These are phyloP conservation scores for Lactarius sanguifluus DNA, from an alignment of 768 basidiomycete genomes.

Conservation along the genomic window DNA sequence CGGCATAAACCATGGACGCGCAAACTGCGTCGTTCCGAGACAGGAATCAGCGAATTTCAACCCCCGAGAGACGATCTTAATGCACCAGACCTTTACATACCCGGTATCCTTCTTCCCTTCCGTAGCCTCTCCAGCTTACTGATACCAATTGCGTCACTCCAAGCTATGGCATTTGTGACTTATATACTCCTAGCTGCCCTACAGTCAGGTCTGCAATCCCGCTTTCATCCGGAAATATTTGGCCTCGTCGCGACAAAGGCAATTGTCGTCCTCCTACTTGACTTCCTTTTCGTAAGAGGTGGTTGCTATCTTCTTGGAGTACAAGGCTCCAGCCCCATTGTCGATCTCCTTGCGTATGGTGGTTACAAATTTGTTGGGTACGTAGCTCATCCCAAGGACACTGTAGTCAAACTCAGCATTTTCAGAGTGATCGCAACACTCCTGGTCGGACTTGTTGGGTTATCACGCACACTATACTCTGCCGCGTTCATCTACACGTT, in stretches of 20 bases:
- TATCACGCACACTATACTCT: slow-evolving; percentile 62
- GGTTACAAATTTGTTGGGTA: slow-evolving; percentile 99
- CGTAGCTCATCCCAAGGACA: slow-evolving; percentile 32
- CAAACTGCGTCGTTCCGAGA: slow-evolving; percentile 61
- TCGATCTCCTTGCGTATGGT: slow-evolving; percentile 87
- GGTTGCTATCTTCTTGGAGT: slow-evolving; percentile 95
- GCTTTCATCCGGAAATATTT: slow-evolving; percentile 87
- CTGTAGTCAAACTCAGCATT: background rate
- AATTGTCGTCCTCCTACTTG: slow-evolving; percentile 78
- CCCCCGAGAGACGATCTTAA: slow-evolving; percentile 94
- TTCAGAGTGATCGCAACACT: slow-evolving; percentile 82
- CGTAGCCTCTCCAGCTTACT: slow-evolving; percentile 5
- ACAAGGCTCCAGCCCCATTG: slow-evolving; percentile 63
- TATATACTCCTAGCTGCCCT: slow-evolving; percentile 90
- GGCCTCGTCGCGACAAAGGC: slow-evolving; percentile 86
- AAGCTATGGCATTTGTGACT: slow-evolving; percentile 94
- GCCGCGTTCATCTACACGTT: slow-evolving; percentile 82
- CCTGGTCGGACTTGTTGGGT: slow-evolving; percentile 63
- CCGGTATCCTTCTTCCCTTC: slow-evolving; percentile 49
- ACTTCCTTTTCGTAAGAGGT: slow-evolving; percentile 85
- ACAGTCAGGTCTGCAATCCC: slow-evolving; percentile 75
- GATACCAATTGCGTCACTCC: background rate
- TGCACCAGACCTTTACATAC: slow-evolving; percentile 95
- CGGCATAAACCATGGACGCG: slow-evolving; percentile 85
- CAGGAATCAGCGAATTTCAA: slow-evolving; percentile 72